Evolutionary conservation across 176 grass and related monocot genomes (phyloP).

Genomic region (Aegilops sharonensis): DNA sequence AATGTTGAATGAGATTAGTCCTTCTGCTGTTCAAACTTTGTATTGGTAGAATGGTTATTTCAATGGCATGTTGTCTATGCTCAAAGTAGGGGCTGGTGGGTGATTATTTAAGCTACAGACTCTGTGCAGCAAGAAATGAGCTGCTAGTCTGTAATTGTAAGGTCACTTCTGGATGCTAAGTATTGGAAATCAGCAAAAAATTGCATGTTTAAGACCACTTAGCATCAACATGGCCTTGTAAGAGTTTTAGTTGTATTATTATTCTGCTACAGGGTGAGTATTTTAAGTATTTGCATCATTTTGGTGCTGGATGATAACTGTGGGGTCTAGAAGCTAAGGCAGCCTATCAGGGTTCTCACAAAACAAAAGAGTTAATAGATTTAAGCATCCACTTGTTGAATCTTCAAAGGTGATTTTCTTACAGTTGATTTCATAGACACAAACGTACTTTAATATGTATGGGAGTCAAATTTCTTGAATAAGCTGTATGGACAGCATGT

Average conservation of each 20-base stretch:
- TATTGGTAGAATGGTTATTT: background rate
- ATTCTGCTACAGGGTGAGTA: background rate
- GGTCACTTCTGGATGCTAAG: background rate
- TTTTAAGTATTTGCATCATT: background rate
- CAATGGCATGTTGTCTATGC: background rate
- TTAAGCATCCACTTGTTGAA: background rate
- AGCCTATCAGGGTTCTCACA: background rate
- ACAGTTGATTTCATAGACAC: too few relatives aligned
- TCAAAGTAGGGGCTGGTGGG: too few relatives aligned
- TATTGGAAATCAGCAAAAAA: background rate
- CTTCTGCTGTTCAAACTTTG: background rate
- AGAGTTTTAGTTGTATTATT: background rate
- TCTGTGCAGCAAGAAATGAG: background rate
- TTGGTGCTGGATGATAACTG: background rate
- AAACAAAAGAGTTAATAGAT: background rate
- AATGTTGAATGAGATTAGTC: background rate
- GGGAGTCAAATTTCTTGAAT: too few relatives aligned
- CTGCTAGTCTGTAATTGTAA: background rate
- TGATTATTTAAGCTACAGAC: too few relatives aligned
- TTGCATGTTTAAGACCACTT: background rate
- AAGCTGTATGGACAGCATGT: too few relatives aligned
- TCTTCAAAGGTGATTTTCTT: background rate
- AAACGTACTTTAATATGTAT: too few relatives aligned
- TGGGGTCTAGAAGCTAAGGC: background rate
- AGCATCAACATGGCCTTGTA: background rate